Evolutionary conservation across 1,284 basidiomycete species (phyloP), one percentile per base, ranked within the genome.

Genomic region (Microbotryum lychnidis-dioicae): DNA sequence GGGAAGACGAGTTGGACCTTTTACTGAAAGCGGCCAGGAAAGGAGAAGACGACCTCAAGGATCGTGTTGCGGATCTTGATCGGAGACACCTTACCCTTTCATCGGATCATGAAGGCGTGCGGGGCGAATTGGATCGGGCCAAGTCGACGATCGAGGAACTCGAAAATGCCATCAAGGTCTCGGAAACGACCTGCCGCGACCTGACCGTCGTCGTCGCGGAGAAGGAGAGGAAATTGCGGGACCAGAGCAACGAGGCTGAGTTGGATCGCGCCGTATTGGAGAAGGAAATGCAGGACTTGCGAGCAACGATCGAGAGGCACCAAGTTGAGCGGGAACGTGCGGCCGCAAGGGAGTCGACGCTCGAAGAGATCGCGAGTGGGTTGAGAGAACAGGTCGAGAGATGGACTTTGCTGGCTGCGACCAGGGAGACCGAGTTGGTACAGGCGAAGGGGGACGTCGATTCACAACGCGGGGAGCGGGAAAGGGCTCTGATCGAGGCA

Each of bases 161-260:
- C 23, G 56, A 54, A 10, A 23, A 23, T 6, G 33, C 23, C 12
- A 50, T 63, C 9, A 21, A 50, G 6, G 54, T 52, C 3, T 52
- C 33, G 7, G 48, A 56, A 33, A 50, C 49, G 16, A 50, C 42
- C 20, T 54, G 69, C 27, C 53, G 57, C 23, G 60, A 60, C 16
- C 45, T 66, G 0, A 29, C 59, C 31, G 44, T 50, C 33, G 56
- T 58, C n/a, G 37, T 70, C 4, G 60, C 57, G 14, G 89, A 91
- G 73, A 87, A 91, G 69, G 90, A 93, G 64, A 81, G 87, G 20
- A 80, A 86, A 55, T 83, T 96, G 73, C 82, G 89, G 1, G 90
- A 93, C 74, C 87, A 90, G 45, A 57, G 62, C 9, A 42, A 37
- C 20, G 72, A 75, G 46, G 62, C 73, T 37, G 72, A 74, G 23